Conservation (phyloP, 164 flowering plant species). For the Vitis rotundifolia region DNA sequence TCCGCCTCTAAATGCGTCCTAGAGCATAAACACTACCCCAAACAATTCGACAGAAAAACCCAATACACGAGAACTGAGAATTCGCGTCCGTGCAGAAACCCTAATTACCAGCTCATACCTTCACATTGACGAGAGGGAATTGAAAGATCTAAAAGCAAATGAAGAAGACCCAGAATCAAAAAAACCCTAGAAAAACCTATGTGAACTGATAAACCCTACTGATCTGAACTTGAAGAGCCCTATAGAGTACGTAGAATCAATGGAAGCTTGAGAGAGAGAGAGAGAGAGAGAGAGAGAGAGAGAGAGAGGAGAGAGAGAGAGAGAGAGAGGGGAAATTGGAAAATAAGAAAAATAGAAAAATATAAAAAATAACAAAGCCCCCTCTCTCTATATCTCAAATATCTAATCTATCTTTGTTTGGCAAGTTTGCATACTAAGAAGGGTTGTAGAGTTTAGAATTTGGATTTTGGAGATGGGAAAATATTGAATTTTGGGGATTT, state of each 20-base stretch:
- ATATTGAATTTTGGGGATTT: too few relatives aligned
- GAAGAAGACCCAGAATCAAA: not conserved
- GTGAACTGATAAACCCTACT: not conserved
- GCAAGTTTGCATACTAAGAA: too few relatives aligned
- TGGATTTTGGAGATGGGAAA: too few relatives aligned
- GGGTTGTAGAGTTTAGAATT: too few relatives aligned
- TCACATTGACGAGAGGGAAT: not conserved
- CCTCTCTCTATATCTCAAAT: too few relatives aligned
- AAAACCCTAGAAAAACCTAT: not conserved
- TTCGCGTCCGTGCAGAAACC: not conserved
- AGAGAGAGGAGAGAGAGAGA: slow-evolving; percentile 3
- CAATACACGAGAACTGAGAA: not conserved
- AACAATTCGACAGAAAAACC: not conserved
- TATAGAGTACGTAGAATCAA: too few relatives aligned
- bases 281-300: slow-evolving; percentile 10
- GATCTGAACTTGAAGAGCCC: too few relatives aligned
- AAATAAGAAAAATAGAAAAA: not conserved
- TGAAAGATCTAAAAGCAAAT: not conserved
- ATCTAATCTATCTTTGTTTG: too few relatives aligned
- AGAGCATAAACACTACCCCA: slow-evolving; percentile 1
- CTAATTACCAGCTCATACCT: not conserved
- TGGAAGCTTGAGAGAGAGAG: not conserved
- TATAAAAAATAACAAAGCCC: not conserved
- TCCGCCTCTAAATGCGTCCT: slow-evolving; percentile 1
- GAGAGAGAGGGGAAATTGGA: slow-evolving; percentile 6